These are phyloP conservation scores for Styphnolobium japonicum DNA, from an alignment of 306 rosid species.

Conservation along the genomic window DNA sequence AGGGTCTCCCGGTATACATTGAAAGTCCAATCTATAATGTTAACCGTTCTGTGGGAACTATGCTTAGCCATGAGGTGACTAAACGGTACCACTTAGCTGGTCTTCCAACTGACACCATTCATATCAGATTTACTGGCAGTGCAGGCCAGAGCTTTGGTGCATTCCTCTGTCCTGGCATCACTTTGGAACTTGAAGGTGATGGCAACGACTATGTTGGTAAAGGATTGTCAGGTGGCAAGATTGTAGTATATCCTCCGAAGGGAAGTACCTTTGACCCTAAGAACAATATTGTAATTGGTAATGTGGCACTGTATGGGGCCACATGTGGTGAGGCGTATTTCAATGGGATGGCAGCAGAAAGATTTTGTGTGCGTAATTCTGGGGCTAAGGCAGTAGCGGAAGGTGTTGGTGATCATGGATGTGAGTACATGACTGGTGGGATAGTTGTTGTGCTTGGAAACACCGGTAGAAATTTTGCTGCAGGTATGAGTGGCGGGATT, in stretches of 20 bases:
- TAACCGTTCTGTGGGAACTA: conserved; percentile 97
- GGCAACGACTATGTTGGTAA: conserved; percentile 95
- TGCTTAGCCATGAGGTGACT: conserved; percentile 99
- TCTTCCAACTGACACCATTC: conserved; percentile 91
- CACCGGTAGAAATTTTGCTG: conserved; percentile 97
- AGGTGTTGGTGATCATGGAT: conserved; percentile 99
- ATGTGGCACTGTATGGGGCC: conserved; percentile 96
- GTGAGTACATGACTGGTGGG: conserved; percentile 99
- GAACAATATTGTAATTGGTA: conserved; percentile 91
- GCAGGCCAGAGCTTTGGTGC: conserved; percentile 99
- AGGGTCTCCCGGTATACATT: conserved; percentile 86
- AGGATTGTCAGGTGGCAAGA: conserved; percentile 95
- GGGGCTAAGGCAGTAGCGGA: conserved; percentile 97
- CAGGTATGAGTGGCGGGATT: conserved; percentile 99
- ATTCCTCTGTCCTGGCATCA: conserved; percentile 92
- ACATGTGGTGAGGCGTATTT: conserved; percentile 94
- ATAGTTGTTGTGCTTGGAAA: conserved; percentile 90
- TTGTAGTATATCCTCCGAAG: conserved; percentile 87
- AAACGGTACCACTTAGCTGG: conserved; percentile 76
- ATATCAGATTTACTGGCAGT: conserved; percentile 80
- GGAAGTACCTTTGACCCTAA: conserved; percentile 85
- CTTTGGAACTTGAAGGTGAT: conserved; percentile 97
- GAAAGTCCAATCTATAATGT: conserved; percentile 68
- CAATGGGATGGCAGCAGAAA: conserved; percentile 99
- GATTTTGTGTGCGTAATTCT: conserved; percentile 96